These are phyloP conservation scores for Aspergillaceae sp. DNA, from an alignment of 2,329 filamentous ascomycete genomes.

Conservation along the genomic window DNA sequence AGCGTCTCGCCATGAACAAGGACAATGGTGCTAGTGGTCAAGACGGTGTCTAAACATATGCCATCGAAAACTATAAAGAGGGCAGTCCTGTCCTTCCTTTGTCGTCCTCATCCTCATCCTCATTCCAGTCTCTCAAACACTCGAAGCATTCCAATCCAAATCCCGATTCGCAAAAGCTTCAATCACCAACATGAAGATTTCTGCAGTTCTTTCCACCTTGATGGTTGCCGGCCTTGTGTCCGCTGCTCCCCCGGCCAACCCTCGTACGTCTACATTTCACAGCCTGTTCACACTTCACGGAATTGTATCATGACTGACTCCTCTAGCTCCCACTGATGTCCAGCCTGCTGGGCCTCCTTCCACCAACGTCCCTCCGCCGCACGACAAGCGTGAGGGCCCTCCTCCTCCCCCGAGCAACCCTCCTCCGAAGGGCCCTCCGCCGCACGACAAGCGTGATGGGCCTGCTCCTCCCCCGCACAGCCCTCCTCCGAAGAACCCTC, in stretches of 20 bases:
- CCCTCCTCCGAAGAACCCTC: too few species aligned
- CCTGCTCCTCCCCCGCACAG: too few species aligned
- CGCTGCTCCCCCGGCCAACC: background rate
- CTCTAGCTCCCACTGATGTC: background rate
- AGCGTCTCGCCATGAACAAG: background rate
- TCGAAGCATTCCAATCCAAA: background rate
- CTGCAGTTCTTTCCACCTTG: background rate
- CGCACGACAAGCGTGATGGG: too few species aligned
- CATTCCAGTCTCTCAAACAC: background rate
- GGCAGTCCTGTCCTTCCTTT: background rate
- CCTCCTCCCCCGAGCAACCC: background rate
- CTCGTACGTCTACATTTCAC: background rate
- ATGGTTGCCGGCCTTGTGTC: background rate
- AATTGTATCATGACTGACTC: background rate
- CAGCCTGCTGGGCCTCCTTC: background rate
- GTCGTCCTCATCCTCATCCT: background rate
- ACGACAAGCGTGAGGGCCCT: background rate
- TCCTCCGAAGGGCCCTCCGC: too few species aligned
- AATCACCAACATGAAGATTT: background rate
- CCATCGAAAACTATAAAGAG: background rate
- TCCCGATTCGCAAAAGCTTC: background rate
- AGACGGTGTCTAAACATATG: background rate
- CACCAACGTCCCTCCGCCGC: background rate
- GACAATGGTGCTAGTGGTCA: background rate
- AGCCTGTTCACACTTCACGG: too few species aligned